Percentiles rank a stretch among this genome's conserved stretches.
Evolutionary conservation across 2,329 filamentous ascomycete species (phyloP).

Genomic region (Torrubiella hemipterigena): DNA sequence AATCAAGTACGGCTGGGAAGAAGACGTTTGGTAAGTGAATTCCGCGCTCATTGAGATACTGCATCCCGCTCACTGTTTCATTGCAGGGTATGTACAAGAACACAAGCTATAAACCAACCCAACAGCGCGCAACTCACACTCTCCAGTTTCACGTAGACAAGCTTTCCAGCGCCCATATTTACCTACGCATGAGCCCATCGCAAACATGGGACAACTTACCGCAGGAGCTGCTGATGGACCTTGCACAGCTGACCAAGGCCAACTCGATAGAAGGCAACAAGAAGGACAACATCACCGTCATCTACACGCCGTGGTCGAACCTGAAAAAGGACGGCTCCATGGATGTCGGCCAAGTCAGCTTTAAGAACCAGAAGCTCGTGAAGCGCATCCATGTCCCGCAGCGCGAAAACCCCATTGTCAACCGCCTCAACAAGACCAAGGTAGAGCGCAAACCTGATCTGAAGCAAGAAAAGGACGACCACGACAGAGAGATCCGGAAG

Average conservation of each 20-base stretch:
- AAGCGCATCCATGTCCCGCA: conserved; percentile 68
- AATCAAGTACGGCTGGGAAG: conserved; percentile 87
- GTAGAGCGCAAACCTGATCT: conserved; percentile 81
- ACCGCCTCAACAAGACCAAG: conserved; percentile 95
- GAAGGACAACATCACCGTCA: conserved; percentile 91
- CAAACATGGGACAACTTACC: conserved; percentile 78
- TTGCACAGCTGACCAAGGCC: conserved; percentile 95
- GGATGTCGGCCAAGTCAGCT: conserved; percentile 89
- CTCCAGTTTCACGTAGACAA: conserved; percentile 91
- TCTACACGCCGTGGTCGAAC: conserved; percentile 97
- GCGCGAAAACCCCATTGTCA: conserved; percentile 83
- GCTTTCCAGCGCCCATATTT: conserved; percentile 90
- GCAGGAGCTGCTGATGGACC: conserved; percentile 63
- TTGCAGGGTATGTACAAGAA: neutral
- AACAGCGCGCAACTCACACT: neutral
- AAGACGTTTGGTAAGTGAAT: conserved; percentile 83
- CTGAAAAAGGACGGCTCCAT: conserved; percentile 92
- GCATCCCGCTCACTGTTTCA: no score
- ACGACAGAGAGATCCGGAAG: conserved; percentile 57
- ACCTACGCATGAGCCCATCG: conserved; percentile 69
- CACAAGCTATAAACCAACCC: neutral
- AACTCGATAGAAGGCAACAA: conserved; percentile 99
- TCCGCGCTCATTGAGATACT: neutral
- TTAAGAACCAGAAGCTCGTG: conserved; percentile 64
- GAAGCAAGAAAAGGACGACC: conserved; percentile 67